These are phyloP conservation scores for Neoboletus brunneissimus DNA, from an alignment of 768 basidiomycete genomes.

Conservation along the genomic window DNA sequence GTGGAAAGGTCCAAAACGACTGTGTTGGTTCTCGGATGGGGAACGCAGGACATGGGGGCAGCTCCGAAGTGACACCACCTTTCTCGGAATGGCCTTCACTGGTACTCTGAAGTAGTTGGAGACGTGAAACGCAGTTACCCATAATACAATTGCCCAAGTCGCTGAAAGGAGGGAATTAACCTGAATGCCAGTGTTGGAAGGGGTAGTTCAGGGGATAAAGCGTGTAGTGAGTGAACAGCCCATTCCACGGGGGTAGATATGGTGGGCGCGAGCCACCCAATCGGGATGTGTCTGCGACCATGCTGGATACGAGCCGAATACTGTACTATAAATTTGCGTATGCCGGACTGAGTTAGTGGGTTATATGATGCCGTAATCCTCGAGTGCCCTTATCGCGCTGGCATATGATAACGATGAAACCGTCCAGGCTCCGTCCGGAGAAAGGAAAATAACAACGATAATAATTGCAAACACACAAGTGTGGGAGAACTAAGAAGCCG, in stretches of 20 bases:
- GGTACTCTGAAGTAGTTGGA: not conserved
- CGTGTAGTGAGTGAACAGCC: not conserved
- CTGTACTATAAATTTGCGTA: slow-evolving; percentile 3
- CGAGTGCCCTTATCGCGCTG: not conserved
- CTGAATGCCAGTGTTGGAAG: not conserved
- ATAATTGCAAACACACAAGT: slow-evolving; percentile 5
- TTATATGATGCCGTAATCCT: slow-evolving; percentile 11
- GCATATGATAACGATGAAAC: slow-evolving; percentile 17
- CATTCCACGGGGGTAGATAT: slow-evolving; percentile 19
- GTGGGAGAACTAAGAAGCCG: not conserved
- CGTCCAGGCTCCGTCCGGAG: not conserved
- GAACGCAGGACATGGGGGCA: slow-evolving; percentile 35
- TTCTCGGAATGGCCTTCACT: slow-evolving; percentile 4
- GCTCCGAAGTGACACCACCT: not conserved
- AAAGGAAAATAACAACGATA: too few species aligned
- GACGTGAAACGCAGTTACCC: slow-evolving; percentile 27
- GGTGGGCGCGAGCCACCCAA: slow-evolving; percentile 7
- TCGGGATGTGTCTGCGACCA: slow-evolving; percentile 2
- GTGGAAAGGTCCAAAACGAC: slow-evolving; percentile 65
- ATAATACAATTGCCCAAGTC: slow-evolving; percentile 10
- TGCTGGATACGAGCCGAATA: not conserved
- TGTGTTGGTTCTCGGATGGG: slow-evolving; percentile 53
- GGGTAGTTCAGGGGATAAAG: slow-evolving; percentile 1
- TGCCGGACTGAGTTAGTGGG: not conserved
- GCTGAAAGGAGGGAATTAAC: slow-evolving; percentile 1